Evolutionary conservation across 139 green algal species (phyloP).

Genomic region (Auxenochlorella pyrenoidosa): DNA sequence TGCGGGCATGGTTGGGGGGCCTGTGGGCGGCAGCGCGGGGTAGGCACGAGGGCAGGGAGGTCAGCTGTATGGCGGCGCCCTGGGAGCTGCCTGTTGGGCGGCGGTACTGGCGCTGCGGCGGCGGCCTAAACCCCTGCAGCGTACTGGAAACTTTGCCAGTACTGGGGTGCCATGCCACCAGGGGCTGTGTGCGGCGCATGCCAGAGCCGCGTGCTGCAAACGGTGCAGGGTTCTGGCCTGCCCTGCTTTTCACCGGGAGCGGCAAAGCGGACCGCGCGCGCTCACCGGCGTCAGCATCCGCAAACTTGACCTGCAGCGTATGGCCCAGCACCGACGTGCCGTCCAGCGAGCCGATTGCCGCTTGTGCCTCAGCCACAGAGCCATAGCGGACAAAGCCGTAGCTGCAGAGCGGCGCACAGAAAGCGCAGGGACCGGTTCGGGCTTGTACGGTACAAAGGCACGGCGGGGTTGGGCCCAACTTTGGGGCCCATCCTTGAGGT

Average conservation of each 20-base stretch:
- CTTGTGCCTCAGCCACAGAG: conserved; percentile 27
- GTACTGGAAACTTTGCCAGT: too few species aligned
- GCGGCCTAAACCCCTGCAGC: too few species aligned
- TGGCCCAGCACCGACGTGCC: conserved; percentile 41
- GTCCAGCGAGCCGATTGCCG: conserved; percentile 42
- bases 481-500: too few species aligned
- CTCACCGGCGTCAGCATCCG: conserved; percentile 45
- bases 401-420: conserved; percentile 1
- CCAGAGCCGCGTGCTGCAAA: too few species aligned
- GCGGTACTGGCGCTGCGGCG: too few species aligned
- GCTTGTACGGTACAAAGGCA: background rate
- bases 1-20: conserved; percentile 26
- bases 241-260: too few species aligned
- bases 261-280: background rate
- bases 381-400: conserved; percentile 56
- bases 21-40: background rate
- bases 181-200: too few species aligned
- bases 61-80: too few species aligned
- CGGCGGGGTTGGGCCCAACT: too few species aligned
- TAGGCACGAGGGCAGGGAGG: background rate
- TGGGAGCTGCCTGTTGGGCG: too few species aligned
- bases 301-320: conserved; percentile 59
- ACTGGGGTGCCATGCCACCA: too few species aligned
- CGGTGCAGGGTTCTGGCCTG: too few species aligned
- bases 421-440: background rate